Conservation (phyloP, 768 basidiomycete species). For the Hericium erinaceus region DNA sequence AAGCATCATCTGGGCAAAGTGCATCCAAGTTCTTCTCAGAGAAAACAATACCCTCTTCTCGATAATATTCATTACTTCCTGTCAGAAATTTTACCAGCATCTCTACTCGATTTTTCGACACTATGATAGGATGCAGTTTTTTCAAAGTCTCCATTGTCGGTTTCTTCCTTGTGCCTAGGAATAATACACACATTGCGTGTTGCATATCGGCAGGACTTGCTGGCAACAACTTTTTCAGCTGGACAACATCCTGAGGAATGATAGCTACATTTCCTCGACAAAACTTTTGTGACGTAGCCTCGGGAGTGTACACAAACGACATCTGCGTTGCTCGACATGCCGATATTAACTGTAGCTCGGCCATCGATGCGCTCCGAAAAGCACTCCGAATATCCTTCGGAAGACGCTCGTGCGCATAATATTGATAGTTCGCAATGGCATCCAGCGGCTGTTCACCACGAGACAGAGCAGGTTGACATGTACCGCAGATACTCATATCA, state of each 20-base stretch:
- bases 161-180: neutral
- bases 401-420: neutral
- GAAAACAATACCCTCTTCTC: neutral
- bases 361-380: neutral
- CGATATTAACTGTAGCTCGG: neutral
- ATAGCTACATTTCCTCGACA: neutral
- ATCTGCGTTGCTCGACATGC: neutral
- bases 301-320: neutral
- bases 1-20: neutral
- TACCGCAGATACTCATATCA: neutral
- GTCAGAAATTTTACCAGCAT: neutral
- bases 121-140: neutral
- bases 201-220: neutral
- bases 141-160: neutral
- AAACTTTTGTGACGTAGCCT: neutral
- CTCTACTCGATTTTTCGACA: neutral
- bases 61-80: neutral
- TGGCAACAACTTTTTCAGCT: neutral
- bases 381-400: neutral
- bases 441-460: neutral
- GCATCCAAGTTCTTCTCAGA: neutral
- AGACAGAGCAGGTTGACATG: neutral
- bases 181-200: neutral
- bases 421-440: neutral
- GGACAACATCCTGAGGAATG: neutral